Conservation (phyloP, 441 rosid species). For the Omphalea diandra region DNA sequence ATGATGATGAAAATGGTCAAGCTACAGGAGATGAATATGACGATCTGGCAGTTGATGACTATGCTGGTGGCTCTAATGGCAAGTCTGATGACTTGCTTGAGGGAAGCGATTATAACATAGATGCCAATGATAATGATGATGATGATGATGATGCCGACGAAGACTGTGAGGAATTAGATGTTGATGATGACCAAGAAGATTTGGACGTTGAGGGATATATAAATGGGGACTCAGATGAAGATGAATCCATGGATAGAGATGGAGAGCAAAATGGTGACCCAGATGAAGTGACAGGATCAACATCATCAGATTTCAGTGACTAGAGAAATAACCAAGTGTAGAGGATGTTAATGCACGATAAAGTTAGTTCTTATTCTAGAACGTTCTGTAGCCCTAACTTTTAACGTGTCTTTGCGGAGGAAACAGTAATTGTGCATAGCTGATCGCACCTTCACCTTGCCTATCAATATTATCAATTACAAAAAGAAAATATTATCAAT, state of each 20-base stretch:
- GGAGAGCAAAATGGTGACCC: slow-evolving; percentile 34
- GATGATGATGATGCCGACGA: slow-evolving; percentile 36
- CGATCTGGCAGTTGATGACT: slow-evolving; percentile 38
- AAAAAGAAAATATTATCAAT: slow-evolving; percentile 12
- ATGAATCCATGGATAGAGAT: slow-evolving; percentile 26
- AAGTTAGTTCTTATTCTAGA: not conserved
- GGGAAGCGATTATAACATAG: slow-evolving; percentile 51
- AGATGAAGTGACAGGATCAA: slow-evolving; percentile 36
- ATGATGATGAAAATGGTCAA: slow-evolving; percentile 47
- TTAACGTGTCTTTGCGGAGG: slow-evolving; percentile 20
- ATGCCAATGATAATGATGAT: slow-evolving; percentile 33
- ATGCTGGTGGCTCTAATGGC: slow-evolving; percentile 32
- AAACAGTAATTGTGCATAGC: slow-evolving; percentile 11
- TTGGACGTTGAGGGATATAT: slow-evolving; percentile 42
- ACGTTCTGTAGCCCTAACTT: not conserved
- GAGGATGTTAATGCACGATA: slow-evolving; percentile 3
- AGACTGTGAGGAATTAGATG: too few species aligned
- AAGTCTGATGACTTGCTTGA: slow-evolving; percentile 48
- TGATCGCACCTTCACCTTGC: not conserved
- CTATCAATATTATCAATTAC: too few species aligned
- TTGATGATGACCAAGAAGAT: slow-evolving; percentile 38
- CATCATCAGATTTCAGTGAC: slow-evolving; percentile 59
- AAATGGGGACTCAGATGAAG: slow-evolving; percentile 57
- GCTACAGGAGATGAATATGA: slow-evolving; percentile 42
- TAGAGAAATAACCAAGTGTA: slow-evolving; percentile 25